phyloP scores from a whole-genome alignment of 495 filamentous ascomycete genomes.

The Aspergillus olivimuriae region DNA sequence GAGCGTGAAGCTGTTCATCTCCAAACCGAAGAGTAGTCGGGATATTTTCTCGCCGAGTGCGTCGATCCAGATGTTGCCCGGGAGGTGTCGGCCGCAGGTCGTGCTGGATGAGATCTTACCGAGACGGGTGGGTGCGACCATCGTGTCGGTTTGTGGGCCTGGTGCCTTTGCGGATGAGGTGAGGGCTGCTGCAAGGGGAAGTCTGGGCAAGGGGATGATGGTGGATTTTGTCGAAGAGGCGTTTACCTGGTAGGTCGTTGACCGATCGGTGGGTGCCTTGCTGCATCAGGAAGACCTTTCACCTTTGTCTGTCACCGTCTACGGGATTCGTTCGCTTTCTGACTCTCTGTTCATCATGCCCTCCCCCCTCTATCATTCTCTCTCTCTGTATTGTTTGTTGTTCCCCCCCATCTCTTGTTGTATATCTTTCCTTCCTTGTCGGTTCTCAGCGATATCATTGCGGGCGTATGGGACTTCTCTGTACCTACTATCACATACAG shows the following conservation, averaged over 20 bases:
- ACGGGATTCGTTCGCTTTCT: too few relatives aligned
- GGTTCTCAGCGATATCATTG: too few relatives aligned
- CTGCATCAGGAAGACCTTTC: too few relatives aligned
- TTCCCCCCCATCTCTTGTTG: conserved; percentile 10
- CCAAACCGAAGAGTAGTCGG: conserved; percentile 67
- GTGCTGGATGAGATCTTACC: conserved; percentile 75
- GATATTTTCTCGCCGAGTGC: conserved; percentile 77
- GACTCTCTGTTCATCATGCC: too few relatives aligned
- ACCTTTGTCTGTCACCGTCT: too few relatives aligned
- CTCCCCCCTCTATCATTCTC: too few relatives aligned
- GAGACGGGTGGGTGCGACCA: conserved; percentile 70
- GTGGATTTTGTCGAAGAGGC: conserved; percentile 94
- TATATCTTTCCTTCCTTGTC: background rate
- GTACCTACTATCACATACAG: too few relatives aligned
- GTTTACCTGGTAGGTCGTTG: conserved; percentile 70
- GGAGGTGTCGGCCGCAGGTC: conserved; percentile 48
- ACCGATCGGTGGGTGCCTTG: conserved; percentile 8
- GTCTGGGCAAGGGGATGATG: conserved; percentile 56
- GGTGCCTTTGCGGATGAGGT: conserved; percentile 89
- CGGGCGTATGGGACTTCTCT: too few relatives aligned
- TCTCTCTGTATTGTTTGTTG: too few relatives aligned
- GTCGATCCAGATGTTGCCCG: conserved; percentile 87
- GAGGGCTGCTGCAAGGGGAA: conserved; percentile 58
- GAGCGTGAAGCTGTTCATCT: conserved; percentile 82
- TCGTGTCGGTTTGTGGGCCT: conserved; percentile 83